These are phyloP conservation scores for Phytophthora brassicae DNA, from an alignment of 352 stramenopile species.

Conservation along the genomic window DNA sequence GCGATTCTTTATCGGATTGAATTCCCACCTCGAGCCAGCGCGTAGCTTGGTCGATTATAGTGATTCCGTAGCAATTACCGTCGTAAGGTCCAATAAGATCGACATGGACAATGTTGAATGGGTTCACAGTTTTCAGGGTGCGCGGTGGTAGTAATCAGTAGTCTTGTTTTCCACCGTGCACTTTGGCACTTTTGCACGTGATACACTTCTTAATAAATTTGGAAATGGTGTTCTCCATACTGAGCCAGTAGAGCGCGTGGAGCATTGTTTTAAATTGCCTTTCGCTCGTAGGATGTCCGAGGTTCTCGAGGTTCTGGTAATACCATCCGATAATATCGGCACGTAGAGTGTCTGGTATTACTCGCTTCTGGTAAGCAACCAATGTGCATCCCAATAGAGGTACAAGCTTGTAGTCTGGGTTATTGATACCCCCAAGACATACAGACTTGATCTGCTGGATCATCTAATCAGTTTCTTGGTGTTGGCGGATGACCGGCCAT, in stretches of 20 bases:
- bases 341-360: not conserved
- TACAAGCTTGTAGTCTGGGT: slow-evolving; percentile 4
- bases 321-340: no score
- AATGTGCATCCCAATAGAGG: slow-evolving; percentile 1
- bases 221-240: not conserved
- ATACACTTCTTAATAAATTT: not conserved
- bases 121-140: not conserved
- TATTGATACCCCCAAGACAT: not conserved
- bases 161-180: slow-evolving; percentile 7
- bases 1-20: not conserved
- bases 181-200: not conserved
- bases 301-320: no score
- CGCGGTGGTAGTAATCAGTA: not conserved
- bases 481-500: slow-evolving; percentile 2
- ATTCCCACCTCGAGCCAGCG: not conserved
- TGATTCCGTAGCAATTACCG: not conserved
- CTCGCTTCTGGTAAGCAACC: not conserved
- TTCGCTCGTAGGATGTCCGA: not conserved
- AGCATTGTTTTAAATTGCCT: not conserved
- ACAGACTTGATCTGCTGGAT: slow-evolving; percentile 7
- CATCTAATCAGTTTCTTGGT: slow-evolving; percentile 1
- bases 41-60: not conserved
- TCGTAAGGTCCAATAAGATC: slow-evolving; percentile 5
- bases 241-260: not conserved
- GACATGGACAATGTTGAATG: slow-evolving; percentile 6